A percentile compares a stretch with the other conserved stretches of the same genome.
phyloP scores from a whole-genome alignment of 176 grass and related monocot species.

The Oryza officinalis region DNA sequence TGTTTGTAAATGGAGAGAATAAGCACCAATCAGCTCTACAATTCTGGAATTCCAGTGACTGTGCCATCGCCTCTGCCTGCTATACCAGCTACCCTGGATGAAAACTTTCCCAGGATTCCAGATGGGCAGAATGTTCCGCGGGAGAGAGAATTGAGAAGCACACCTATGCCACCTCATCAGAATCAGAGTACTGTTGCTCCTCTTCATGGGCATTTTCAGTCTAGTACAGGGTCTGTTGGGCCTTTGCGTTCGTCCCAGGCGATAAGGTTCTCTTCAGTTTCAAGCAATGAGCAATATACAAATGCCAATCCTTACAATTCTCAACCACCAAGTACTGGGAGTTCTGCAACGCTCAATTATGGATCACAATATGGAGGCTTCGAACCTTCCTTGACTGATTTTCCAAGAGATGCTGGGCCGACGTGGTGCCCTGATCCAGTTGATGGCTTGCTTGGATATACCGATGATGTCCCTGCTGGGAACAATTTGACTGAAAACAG shows the following conservation, averaged over 20 bases:
- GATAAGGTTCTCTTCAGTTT: constrained; percentile 51
- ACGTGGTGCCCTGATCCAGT: constrained; percentile 53
- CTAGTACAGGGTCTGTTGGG: constrained; percentile 46
- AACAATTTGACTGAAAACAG: constrained; percentile 43
- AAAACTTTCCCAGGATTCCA: constrained; percentile 45
- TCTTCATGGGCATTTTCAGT: constrained; percentile 35
- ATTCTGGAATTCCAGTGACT: constrained; percentile 44
- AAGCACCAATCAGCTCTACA: constrained; percentile 39
- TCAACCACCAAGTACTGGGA: constrained; percentile 38
- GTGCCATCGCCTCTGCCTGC: constrained; percentile 47
- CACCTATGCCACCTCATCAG: constrained; percentile 24
- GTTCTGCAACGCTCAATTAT: constrained; percentile 36
- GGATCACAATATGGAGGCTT: constrained; percentile 46
- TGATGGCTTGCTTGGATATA: constrained; percentile 49
- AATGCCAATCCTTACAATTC: constrained; percentile 41
- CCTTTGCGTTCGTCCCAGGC: constrained; percentile 40
- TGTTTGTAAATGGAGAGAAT: constrained; percentile 53
- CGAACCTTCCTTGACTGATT: constrained; percentile 34
- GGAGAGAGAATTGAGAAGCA: constrained; percentile 50
- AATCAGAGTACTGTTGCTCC: constrained; percentile 28
- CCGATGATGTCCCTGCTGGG: constrained; percentile 44
- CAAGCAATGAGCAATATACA: constrained; percentile 34
- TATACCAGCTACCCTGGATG: constrained; percentile 45
- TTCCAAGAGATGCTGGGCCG: constrained; percentile 48
- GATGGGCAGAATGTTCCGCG: constrained; percentile 43